These are phyloP conservation scores for Cinnamomum micranthum DNA, from an alignment of 164 flowering plant genomes.

Conservation along the genomic window DNA sequence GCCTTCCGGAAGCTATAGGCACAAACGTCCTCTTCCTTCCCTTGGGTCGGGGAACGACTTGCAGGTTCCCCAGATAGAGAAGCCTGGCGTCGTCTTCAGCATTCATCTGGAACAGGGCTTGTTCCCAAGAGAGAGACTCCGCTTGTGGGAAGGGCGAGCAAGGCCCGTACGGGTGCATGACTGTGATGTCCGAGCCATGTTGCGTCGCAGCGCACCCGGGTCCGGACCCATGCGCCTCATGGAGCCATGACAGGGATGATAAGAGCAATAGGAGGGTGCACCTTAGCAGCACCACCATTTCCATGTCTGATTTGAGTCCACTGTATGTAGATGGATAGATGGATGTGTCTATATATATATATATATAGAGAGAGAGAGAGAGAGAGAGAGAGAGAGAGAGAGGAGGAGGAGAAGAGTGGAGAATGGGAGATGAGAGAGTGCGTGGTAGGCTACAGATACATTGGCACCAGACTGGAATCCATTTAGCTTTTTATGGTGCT, in stretches of 20 bases:
- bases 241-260: not conserved
- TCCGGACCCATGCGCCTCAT: not conserved
- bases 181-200: slow-evolving; percentile 5
- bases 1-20: slow-evolving; percentile 76
- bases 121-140: slow-evolving; percentile 36
- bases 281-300: not conserved
- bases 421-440: too few relatives aligned
- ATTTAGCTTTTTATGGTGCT: too few relatives aligned
- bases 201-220: not conserved
- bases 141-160: slow-evolving; percentile 30
- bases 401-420: too few relatives aligned
- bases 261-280: not conserved
- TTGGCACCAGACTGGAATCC: too few relatives aligned
- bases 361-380: too few relatives aligned
- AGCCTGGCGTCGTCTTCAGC: slow-evolving; percentile 37
- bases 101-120: slow-evolving; percentile 35
- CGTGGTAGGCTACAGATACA: too few relatives aligned
- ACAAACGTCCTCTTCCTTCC: slow-evolving; percentile 42
- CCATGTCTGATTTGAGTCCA: too few relatives aligned
- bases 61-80: slow-evolving; percentile 40
- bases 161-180: slow-evolving; percentile 5
- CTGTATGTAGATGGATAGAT: too few relatives aligned
- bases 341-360: too few relatives aligned
- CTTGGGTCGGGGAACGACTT: not conserved
- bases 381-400: too few relatives aligned